Conservation (phyloP, 305 asterid species). For the Fraxinus albicans region DNA sequence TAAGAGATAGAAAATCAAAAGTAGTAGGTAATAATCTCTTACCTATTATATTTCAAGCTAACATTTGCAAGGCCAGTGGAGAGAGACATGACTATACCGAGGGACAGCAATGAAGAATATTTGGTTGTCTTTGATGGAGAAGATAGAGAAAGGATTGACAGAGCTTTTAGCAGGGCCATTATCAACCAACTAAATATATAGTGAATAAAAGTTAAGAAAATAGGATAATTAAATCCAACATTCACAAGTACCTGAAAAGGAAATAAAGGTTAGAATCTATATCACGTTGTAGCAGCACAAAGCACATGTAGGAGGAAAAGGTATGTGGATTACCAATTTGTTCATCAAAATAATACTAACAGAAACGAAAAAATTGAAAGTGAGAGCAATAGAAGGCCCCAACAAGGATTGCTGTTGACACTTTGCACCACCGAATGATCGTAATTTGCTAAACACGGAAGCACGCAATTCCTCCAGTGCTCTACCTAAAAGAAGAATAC, state of each 20-base stretch:
- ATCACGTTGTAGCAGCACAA: not conserved
- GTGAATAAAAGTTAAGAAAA: constrained; percentile 88
- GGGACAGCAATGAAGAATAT: constrained; percentile 69
- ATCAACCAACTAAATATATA: constrained; percentile 85
- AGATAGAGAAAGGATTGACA: constrained; percentile 78
- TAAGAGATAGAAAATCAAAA: constrained; percentile 14
- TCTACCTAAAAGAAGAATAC: constrained; percentile 53
- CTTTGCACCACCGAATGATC: constrained; percentile 56
- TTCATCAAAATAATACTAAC: constrained; percentile 91
- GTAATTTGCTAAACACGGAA: constrained; percentile 72
- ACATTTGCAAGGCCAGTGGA: constrained; percentile 99
- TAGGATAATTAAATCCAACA: constrained; percentile 88
- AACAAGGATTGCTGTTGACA: constrained; percentile 70
- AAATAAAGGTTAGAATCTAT: constrained; percentile 17
- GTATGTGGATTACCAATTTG: constrained; percentile 64
- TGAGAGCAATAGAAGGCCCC: constrained; percentile 83
- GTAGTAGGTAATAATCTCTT: constrained; percentile 20
- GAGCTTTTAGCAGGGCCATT: constrained; percentile 75
- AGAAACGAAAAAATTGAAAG: constrained; percentile 86
- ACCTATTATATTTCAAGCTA: constrained; percentile 96
- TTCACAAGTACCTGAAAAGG: constrained; percentile 76
- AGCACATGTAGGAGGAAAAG: constrained; percentile 11
- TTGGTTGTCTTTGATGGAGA: constrained; percentile 76
- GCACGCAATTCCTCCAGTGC: constrained; percentile 88
- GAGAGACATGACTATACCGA: constrained; percentile 97